Conservation (phyloP, 2,329 filamentous ascomycete species). For the Ascochyta viciae-villosae region DNA sequence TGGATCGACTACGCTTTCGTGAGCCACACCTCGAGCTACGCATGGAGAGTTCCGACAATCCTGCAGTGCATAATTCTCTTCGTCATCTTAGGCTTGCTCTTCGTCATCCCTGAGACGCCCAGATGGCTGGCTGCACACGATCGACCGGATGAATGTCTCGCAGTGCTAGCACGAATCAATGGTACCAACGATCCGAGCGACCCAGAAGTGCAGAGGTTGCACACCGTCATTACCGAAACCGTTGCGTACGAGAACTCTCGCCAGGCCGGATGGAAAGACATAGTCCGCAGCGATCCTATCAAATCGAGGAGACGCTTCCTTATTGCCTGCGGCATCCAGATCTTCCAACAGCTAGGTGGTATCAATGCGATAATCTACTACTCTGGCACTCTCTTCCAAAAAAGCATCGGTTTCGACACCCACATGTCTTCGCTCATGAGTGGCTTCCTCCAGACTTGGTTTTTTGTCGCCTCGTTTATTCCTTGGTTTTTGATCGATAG, state of each 20-base stretch:
- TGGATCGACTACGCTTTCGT: conserved; percentile 28
- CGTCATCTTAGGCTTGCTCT: conserved; percentile 15
- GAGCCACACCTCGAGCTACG: conserved; percentile 22
- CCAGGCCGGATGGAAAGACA: conserved; percentile 26
- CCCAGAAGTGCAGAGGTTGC: conserved; percentile 20
- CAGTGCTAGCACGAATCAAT: conserved; percentile 22
- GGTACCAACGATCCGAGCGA: conserved; percentile 12
- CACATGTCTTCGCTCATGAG: conserved; percentile 27
- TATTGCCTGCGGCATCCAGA: conserved; percentile 26
- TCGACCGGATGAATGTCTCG: conserved; percentile 23
- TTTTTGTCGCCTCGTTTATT: conserved; percentile 28
- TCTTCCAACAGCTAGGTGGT: conserved; percentile 27
- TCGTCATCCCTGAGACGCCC: conserved; percentile 22
- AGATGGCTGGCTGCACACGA: conserved; percentile 27
- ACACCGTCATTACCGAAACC: conserved; percentile 26
- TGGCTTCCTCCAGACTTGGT: conserved; percentile 28
- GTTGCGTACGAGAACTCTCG: conserved; percentile 24
- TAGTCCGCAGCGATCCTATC: conserved; percentile 24
- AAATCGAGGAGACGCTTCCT: conserved; percentile 27
- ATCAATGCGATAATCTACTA: conserved; percentile 31
- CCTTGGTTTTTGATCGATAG: conserved; percentile 27
- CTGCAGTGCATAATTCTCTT: conserved; percentile 21
- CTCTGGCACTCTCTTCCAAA: conserved; percentile 25
- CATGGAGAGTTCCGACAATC: conserved; percentile 24
- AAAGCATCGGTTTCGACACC: conserved; percentile 26